phyloP scores from a whole-genome alignment of 176 grass and related monocot genomes.

The Aegilops speltoides region DNA sequence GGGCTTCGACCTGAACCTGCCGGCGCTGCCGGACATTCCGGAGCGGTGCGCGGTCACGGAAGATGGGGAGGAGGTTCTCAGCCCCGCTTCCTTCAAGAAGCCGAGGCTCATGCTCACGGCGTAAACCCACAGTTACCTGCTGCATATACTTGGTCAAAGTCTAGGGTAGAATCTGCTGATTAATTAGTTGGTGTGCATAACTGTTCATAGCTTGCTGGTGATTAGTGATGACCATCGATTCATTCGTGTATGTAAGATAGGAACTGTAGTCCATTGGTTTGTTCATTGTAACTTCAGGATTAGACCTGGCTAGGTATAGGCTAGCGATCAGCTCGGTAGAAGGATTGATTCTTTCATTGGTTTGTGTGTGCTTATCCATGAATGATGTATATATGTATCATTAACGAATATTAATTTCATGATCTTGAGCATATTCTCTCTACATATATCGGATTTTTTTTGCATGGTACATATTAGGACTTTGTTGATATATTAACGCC shows the following conservation, averaged over 20 bases:
- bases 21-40: slow-evolving; percentile 48
- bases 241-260: slow-evolving; percentile 10
- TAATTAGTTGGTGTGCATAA: neutral
- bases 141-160: neutral
- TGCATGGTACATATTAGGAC: too few relatives aligned
- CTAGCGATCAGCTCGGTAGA: neutral
- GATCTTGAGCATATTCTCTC: neutral
- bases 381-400: neutral
- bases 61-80: slow-evolving; percentile 87
- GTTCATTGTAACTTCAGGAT: neutral
- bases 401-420: neutral
- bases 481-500: too few relatives aligned
- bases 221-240: neutral
- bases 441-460: too few relatives aligned
- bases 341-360: slow-evolving; percentile 33
- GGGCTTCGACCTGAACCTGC: slow-evolving; percentile 78
- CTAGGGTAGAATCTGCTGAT: neutral
- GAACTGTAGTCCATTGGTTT: neutral
- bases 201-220: neutral
- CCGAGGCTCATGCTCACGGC: slow-evolving; percentile 67
- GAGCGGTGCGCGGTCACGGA: neutral
- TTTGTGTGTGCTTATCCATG: neutral
- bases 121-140: neutral
- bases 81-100: slow-evolving; percentile 80
- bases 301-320: neutral